Evolutionary conservation across 768 basidiomycete species (phyloP).

Genomic region (Suillus decipiens): DNA sequence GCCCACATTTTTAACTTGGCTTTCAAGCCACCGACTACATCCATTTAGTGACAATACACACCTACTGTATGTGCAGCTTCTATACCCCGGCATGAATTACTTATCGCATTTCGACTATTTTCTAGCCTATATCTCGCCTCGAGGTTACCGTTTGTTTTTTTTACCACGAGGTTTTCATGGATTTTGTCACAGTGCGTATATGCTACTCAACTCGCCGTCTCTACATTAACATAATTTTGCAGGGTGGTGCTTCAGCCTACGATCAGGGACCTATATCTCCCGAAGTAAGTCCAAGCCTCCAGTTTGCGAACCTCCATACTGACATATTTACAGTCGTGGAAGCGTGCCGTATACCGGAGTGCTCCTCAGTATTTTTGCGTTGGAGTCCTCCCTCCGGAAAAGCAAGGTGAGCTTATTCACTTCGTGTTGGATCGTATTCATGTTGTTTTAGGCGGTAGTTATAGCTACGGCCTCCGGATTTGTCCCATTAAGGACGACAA

Average conservation of each 20-base stretch:
- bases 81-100: background rate
- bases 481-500: conserved; percentile 43
- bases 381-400: conserved; percentile 57
- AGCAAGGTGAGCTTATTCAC: conserved; percentile 47
- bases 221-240: background rate
- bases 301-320: background rate
- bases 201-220: background rate
- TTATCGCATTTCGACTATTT: conserved; percentile 11
- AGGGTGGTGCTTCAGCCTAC: conserved; percentile 17
- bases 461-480: conserved; percentile 66
- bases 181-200: conserved; percentile 9
- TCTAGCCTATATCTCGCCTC: background rate
- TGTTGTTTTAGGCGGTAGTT: conserved; percentile 44
- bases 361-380: conserved; percentile 63
- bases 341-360: conserved; percentile 58
- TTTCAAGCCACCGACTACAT: background rate
- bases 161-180: conserved; percentile 11
- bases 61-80: background rate
- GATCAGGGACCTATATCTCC: conserved; percentile 17
- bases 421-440: conserved; percentile 9
- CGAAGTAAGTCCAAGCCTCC: conserved; percentile 25
- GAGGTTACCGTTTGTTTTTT: background rate
- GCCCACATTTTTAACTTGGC: background rate
- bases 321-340: conserved; percentile 47
- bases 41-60: background rate